These are phyloP conservation scores for Boletus pseudo-olivaceus DNA, from an alignment of 768 basidiomycete genomes.

Conservation along the genomic window DNA sequence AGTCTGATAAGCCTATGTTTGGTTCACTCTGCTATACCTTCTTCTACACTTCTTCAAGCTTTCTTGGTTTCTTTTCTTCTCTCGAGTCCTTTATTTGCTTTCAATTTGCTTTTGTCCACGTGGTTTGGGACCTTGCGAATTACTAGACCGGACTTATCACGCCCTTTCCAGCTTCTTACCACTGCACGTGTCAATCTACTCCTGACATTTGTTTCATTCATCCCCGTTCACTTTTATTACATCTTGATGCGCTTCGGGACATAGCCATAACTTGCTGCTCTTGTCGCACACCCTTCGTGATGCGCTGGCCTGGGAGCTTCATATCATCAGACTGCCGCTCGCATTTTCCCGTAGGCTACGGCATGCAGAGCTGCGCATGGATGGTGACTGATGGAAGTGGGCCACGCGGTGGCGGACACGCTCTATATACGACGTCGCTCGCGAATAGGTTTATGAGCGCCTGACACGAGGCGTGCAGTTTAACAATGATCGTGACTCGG, in stretches of 20 bases:
- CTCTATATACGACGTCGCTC: slow-evolving; percentile 15
- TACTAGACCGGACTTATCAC: slow-evolving; percentile 1
- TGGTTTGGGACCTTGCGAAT: slow-evolving; percentile 13
- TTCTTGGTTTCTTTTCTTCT: slow-evolving; percentile 2
- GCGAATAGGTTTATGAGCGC: slow-evolving; percentile 14
- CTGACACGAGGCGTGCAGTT: slow-evolving; percentile 19
- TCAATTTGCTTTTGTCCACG: slow-evolving; percentile 11
- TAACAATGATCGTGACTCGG: slow-evolving; percentile 20
- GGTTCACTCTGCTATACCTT: neutral
- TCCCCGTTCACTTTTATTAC: slow-evolving; percentile 6
- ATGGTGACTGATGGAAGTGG: slow-evolving; percentile 30
- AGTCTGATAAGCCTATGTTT: slow-evolving; percentile 16
- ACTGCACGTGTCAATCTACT: slow-evolving; percentile 2
- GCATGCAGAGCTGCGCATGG: slow-evolving; percentile 24
- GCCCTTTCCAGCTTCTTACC: slow-evolving; percentile 4
- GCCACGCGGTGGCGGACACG: slow-evolving; percentile 23
- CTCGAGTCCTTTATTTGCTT: slow-evolving; percentile 1
- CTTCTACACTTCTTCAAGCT: neutral
- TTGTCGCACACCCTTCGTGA: slow-evolving; percentile 11
- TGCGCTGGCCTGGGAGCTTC: slow-evolving; percentile 10
- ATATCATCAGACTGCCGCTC: slow-evolving; percentile 15
- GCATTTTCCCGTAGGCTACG: slow-evolving; percentile 25
- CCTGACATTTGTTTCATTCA: slow-evolving; percentile 4
- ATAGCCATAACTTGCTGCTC: slow-evolving; percentile 2
- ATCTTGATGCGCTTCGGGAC: slow-evolving; percentile 15